phyloP scores from a whole-genome alignment of 192 early-diverging fungal species.

The Umbelopsis sp. region DNA sequence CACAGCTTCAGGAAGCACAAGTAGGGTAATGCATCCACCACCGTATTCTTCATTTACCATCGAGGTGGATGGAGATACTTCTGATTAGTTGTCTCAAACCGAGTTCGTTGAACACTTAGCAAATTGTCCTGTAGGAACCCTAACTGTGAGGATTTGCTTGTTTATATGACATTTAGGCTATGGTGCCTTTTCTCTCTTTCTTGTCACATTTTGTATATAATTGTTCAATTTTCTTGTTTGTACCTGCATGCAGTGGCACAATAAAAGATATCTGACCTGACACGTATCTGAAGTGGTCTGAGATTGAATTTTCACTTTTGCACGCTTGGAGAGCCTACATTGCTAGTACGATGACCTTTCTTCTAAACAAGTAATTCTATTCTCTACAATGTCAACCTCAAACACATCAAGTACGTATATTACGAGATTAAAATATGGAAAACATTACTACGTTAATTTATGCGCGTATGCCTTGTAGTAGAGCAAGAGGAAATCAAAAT shows the following conservation, averaged over 20 bases:
- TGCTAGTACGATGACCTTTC: background rate
- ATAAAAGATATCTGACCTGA: background rate
- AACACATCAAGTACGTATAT: background rate
- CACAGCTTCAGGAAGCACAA: background rate
- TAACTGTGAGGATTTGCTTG: background rate
- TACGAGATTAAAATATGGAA: too few relatives aligned
- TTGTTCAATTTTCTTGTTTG: background rate
- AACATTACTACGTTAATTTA: too few relatives aligned
- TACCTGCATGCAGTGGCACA: background rate
- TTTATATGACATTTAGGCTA: background rate
- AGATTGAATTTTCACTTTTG: background rate
- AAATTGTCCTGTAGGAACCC: background rate
- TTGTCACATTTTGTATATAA: slow-evolving; percentile 1
- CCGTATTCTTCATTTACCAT: slow-evolving; percentile 1
- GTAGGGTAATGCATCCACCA: background rate
- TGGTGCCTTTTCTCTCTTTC: background rate
- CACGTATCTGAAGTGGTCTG: background rate
- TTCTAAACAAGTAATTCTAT: background rate
- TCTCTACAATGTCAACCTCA: background rate
- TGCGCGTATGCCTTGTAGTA: background rate
- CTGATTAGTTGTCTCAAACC: too few relatives aligned
- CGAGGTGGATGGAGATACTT: background rate
- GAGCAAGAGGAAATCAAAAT: background rate
- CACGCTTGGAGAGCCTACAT: background rate
- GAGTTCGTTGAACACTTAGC: too few relatives aligned